Base-by-base conservation (phyloP, 176 grass and related monocot genomes). In the Zoysia pacifica region DNA sequence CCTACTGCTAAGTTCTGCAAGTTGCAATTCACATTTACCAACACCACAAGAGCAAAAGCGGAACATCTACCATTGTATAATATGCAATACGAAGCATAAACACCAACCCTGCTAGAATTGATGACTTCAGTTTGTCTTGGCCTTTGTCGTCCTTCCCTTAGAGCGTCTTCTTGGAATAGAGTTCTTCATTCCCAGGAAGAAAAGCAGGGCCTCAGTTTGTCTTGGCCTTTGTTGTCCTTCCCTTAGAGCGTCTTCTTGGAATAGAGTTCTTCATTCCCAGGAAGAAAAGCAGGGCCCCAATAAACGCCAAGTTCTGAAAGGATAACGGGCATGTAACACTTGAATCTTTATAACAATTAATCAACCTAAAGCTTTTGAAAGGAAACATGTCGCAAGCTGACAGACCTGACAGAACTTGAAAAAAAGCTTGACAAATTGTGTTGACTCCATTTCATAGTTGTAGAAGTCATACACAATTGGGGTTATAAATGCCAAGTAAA, bases 101-200 rank as follows among this genome's bases (percentile, higher is more conserved):
- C 53, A 53, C 15, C 67, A 69, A 12, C 79, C 56, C 60, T 76
- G 70, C 84, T 82, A 74, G 69, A 63, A 38, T 45, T 59, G 45
- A 60, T 62, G 15, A 79, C 75, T 77, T 97, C 76, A 91, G 64
- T n/a, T 9, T 58, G 2, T 46, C n/a, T 68, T 97, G 36, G 85
- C 69, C 79, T 97, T 97, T 50, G 54, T 9, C 40, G 62, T 48
- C 80, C 90, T 97, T 72, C 92, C 91, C 80, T 85, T 97, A 38
- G 91, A 72, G 50, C 86, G 81, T 47, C 91, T 81, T 70, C 67
- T 91, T 62, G 89, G 94, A 79, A 97, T 88, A 14, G 91, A 91
- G 73, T 91, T 94, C 87, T 97, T 91, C 91, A 97, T 94, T 14
- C 94, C 94, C 14, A 91, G 15, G 82, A 97, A 97, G 87, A 97